Evolutionary conservation across 768 basidiomycete species (phyloP), one percentile per base, ranked within the genome.

Genomic region (Tulasnella calospora): DNA sequence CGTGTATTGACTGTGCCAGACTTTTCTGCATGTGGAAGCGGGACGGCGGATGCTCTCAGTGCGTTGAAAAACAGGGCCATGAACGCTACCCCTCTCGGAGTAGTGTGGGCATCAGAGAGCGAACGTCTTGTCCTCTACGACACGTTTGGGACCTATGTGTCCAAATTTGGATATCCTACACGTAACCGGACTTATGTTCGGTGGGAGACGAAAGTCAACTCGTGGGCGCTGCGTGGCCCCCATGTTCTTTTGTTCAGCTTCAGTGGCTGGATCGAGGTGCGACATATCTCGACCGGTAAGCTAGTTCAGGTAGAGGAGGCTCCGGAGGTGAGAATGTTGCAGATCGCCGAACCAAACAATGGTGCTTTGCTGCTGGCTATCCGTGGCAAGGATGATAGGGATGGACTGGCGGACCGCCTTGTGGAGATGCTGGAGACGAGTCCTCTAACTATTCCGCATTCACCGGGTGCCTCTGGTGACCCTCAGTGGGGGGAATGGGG

Each of bases 291-390:
- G 19, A 91, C 90, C 0, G 91, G 92, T 5, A 84, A 88, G 73
- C 89, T 95, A 27, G 89, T 91, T n/a, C 94, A 95, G 84, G 92
- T 94, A n/a, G 90, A 95, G 67, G 92, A 93, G 81, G 93, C 87
- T 0, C 81, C 82, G 15, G 92, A 94, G 81, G 88, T 95, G 47
- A 89, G 92, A 35, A 86, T 93, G 38, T 83, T 93, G 71, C 87
- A 92, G 69, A 82, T 83, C 85, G 17, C 87, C 86, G 0, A 83
- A 44, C 85, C 38, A 55, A 83, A 87, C 40, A 27, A 47, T 38
- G 88, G 88, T 73, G 86, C 89, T 8, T 86, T 92, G 33, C 82
- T 94, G 69, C 85, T 91, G 5, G 92, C 87, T 17, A 91, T 91
- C 90, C 87, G 86, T 55, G 92, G 92, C 13, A 82, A 83, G 74